Conservation (phyloP, 2,329 filamentous ascomycete species). For the Alternaria sp. region DNA sequence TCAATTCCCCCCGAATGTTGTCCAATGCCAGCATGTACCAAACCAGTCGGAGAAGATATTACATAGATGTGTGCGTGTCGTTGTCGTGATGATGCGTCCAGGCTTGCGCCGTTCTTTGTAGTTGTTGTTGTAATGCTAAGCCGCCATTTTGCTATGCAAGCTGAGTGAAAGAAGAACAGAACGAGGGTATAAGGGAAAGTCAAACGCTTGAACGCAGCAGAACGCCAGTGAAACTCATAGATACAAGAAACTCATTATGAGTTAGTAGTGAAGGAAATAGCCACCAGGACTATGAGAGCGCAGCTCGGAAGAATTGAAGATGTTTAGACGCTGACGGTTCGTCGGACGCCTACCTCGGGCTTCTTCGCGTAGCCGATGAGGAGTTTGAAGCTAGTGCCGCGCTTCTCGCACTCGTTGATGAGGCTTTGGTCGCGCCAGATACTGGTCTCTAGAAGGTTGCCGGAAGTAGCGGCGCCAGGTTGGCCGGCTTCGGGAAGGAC, state of each 20-base stretch:
- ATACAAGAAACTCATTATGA: slow-evolving; percentile 19
- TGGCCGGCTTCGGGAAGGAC: slow-evolving; percentile 51
- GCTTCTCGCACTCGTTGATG: slow-evolving; percentile 83
- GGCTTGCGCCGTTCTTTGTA: slow-evolving; percentile 34
- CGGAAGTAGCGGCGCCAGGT: slow-evolving; percentile 41
- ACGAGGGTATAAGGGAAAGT: slow-evolving; percentile 44
- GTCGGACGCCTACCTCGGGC: slow-evolving; percentile 59
- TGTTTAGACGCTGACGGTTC: slow-evolving; percentile 57
- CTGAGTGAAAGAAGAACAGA: slow-evolving; percentile 10
- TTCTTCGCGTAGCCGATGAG: slow-evolving; percentile 91
- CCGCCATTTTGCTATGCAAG: slow-evolving; percentile 39
- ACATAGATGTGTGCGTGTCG: slow-evolving; percentile 18
- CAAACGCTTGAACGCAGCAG: slow-evolving; percentile 47
- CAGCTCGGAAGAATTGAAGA: slow-evolving; percentile 36
- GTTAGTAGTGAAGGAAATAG: slow-evolving; percentile 10
- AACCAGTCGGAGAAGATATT: slow-evolving; percentile 22
- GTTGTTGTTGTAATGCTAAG: slow-evolving; percentile 25
- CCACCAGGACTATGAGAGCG: slow-evolving; percentile 39
- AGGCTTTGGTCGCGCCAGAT: slow-evolving; percentile 82
- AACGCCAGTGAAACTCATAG: slow-evolving; percentile 14
- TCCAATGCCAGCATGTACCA: slow-evolving; percentile 45
- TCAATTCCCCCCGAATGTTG: slow-evolving; percentile 19
- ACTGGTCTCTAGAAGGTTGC: slow-evolving; percentile 58
- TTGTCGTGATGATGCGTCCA: slow-evolving; percentile 15
- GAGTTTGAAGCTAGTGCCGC: slow-evolving; percentile 85